Conservation (phyloP, 139 green algal species). For the Nannochloris sp. region DNA sequence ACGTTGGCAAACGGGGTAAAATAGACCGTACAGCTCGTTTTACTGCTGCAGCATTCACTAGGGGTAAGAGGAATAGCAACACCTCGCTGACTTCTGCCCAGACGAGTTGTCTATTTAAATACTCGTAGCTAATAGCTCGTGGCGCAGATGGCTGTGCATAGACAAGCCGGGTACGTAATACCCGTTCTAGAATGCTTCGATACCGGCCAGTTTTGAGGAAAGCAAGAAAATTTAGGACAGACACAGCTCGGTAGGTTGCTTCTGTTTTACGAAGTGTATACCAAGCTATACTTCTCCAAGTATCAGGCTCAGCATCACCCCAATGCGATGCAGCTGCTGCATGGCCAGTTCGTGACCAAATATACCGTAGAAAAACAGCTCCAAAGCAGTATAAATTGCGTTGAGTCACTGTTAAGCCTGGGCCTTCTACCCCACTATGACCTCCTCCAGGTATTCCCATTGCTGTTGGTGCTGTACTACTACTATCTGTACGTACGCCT, state of each 20-base stretch:
- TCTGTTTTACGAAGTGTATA: constrained; percentile 24
- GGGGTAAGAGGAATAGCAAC: background rate
- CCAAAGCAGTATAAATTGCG: constrained; percentile 36
- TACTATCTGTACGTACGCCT: background rate
- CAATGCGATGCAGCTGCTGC: constrained; percentile 17
- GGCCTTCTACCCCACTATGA: constrained; percentile 58
- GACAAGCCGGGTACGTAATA: constrained; percentile 62
- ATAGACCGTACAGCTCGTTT: constrained; percentile 15
- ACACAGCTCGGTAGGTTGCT: constrained; percentile 24
- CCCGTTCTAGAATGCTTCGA: constrained; percentile 71
- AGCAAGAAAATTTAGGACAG: constrained; percentile 50
- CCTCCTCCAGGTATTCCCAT: no score
- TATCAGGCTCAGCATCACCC: constrained; percentile 5
- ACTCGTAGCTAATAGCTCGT: constrained; percentile 81
- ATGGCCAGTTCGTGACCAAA: constrained; percentile 38
- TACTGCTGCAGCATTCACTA: constrained; percentile 26
- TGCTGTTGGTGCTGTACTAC: background rate
- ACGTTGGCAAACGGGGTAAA: constrained; percentile 25
- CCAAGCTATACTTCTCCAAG: constrained; percentile 22
- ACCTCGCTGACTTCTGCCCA: constrained; percentile 8
- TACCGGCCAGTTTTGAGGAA: constrained; percentile 68
- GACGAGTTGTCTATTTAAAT: constrained; percentile 54
- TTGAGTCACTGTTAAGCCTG: constrained; percentile 45
- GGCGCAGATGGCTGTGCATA: constrained; percentile 62
- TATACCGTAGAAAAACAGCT: constrained; percentile 54